phyloP scores from a whole-genome alignment of 2,329 filamentous ascomycete genomes.

The Lasiodiplodia theobromae region DNA sequence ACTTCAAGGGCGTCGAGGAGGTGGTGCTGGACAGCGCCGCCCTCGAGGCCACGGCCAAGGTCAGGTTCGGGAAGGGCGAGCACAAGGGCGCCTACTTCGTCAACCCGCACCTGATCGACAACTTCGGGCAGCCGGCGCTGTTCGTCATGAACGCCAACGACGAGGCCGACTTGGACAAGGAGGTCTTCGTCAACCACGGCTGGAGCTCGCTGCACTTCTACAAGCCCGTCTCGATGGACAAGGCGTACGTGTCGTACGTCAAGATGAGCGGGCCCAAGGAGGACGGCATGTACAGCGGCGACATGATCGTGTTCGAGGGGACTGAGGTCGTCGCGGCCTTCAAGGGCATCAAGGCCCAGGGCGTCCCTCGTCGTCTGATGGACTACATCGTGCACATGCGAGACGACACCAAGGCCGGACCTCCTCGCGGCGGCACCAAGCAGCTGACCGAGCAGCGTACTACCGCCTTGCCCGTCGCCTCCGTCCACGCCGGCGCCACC shows the following conservation, averaged over 20 bases:
- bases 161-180: constrained; percentile 32
- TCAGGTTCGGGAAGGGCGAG: neutral
- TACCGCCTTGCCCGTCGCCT: too few relatives aligned
- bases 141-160: constrained; percentile 39
- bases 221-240: constrained; percentile 31
- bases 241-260: constrained; percentile 36
- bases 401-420: too few relatives aligned
- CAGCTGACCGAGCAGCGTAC: too few relatives aligned
- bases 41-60: constrained; percentile 44
- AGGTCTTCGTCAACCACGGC: constrained; percentile 37
- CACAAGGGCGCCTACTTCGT: constrained; percentile 27
- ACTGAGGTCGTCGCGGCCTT: constrained; percentile 43
- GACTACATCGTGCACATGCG: too few relatives aligned
- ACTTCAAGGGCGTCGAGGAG: constrained; percentile 47
- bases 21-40: constrained; percentile 42
- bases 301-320: constrained; percentile 49
- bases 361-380: constrained; percentile 32
- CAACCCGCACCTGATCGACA: constrained; percentile 38
- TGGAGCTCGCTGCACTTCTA: constrained; percentile 38
- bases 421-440: too few relatives aligned
- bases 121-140: constrained; percentile 35
- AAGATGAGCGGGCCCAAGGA: constrained; percentile 40
- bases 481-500: too few relatives aligned
- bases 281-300: constrained; percentile 46
- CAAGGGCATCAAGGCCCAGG: constrained; percentile 38